These are phyloP conservation scores for Escallonia herrerae DNA, from an alignment of 129 eudicot genomes.

Conservation along the genomic window DNA sequence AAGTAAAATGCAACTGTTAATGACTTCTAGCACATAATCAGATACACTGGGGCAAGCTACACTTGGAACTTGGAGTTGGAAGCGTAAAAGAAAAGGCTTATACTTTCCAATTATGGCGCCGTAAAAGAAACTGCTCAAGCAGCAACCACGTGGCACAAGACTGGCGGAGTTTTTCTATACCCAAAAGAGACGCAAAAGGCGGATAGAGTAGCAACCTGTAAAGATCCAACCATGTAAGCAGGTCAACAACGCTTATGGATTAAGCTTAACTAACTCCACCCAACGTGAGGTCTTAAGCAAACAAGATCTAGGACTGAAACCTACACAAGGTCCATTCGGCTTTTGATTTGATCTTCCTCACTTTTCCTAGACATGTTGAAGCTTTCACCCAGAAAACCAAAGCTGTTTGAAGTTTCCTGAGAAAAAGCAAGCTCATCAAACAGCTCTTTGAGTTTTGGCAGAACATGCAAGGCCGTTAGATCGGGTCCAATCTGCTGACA, in stretches of 20 bases:
- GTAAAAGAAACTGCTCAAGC: slow-evolving; percentile 84
- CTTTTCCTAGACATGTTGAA: slow-evolving; percentile 27
- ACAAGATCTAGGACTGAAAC: slow-evolving; percentile 16
- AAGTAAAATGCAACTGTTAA: neutral
- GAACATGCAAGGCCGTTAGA: slow-evolving; percentile 67
- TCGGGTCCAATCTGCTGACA: slow-evolving; percentile 94
- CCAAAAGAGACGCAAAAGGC: slow-evolving; percentile 91
- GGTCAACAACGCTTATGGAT: neutral
- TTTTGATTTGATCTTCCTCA: slow-evolving; percentile 34
- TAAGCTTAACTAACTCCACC: neutral
- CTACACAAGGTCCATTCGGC: slow-evolving; percentile 89
- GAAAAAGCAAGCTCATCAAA: slow-evolving; percentile 89
- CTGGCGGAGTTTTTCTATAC: slow-evolving; percentile 89
- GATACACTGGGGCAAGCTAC: neutral
- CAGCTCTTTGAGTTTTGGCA: slow-evolving; percentile 82
- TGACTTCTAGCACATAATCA: neutral
- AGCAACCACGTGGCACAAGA: slow-evolving; percentile 97
- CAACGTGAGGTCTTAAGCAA: neutral
- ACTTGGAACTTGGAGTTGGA: neutral
- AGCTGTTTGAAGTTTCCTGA: slow-evolving; percentile 43
- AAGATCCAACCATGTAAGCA: slow-evolving; percentile 5
- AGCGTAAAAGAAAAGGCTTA: slow-evolving; percentile 14
- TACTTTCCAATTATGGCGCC: slow-evolving; percentile 89
- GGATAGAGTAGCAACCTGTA: slow-evolving; percentile 88
- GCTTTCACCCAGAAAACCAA: slow-evolving; percentile 33